These are phyloP conservation scores for Biancaea sappan DNA, from an alignment of 306 rosid species.

Conservation along the genomic window DNA sequence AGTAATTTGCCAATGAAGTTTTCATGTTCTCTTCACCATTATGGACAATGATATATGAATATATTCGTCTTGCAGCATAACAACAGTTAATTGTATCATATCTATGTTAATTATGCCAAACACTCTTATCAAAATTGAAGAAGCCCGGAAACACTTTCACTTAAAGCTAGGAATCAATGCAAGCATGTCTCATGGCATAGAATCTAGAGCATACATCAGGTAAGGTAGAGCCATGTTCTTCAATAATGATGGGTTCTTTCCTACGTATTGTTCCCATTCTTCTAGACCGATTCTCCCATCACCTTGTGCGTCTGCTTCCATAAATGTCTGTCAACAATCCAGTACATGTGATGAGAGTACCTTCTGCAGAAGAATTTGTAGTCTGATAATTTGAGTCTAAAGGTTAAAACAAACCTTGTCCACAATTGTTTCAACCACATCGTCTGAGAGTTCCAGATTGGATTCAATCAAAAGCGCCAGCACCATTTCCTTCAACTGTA, in stretches of 20 bases:
- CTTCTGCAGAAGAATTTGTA: not conserved
- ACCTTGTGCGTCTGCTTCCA: conserved; percentile 35
- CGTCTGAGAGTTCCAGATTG: conserved; percentile 37
- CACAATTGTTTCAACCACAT: conserved; percentile 40
- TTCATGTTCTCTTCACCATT: not conserved
- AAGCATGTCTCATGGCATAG: not conserved
- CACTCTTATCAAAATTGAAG: not conserved
- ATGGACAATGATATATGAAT: not conserved
- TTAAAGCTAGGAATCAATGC: not conserved
- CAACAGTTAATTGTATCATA: not conserved
- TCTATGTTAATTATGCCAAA: not conserved
- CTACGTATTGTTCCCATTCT: conserved; percentile 39
- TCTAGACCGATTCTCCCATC: conserved; percentile 38
- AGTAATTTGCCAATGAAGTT: not conserved
- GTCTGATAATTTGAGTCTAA: not conserved
- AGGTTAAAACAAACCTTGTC: conserved; percentile 27
- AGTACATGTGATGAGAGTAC: conserved; percentile 18
- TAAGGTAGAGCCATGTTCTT: conserved; percentile 47
- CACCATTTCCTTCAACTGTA: conserved; percentile 45
- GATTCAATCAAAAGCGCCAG: conserved; percentile 33
- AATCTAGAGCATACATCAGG: conserved; percentile 31
- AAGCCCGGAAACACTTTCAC: not conserved
- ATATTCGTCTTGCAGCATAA: not conserved
- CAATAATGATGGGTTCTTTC: conserved; percentile 36
- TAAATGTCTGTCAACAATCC: conserved; percentile 31